These are phyloP conservation scores for Malus asiatica DNA, from an alignment of 306 rosid species.

Conservation along the genomic window DNA sequence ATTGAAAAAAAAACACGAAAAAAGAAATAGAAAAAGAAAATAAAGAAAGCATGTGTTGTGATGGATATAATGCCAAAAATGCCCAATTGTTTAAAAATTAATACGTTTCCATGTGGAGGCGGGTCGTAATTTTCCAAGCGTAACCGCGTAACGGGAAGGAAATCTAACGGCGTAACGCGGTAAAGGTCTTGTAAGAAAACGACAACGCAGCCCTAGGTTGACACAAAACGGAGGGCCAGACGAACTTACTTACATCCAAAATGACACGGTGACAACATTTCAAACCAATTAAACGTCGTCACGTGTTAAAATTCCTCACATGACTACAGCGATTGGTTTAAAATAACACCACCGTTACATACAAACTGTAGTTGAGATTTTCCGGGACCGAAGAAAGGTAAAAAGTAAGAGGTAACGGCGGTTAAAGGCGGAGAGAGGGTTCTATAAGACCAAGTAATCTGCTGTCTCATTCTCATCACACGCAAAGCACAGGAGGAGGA, in stretches of 20 bases:
- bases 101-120: not conserved
- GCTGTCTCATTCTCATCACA: not conserved
- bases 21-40: not conserved
- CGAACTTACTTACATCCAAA: too few relatives aligned
- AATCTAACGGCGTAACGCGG: not conserved
- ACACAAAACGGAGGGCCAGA: not conserved
- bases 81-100: not conserved
- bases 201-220: not conserved
- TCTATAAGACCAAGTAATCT: not conserved
- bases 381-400: too few relatives aligned
- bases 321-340: rapidly evolving
- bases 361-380: too few relatives aligned
- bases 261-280: too few relatives aligned
- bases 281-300: not conserved
- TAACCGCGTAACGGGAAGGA: not conserved
- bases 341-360: not conserved
- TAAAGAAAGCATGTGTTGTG: not conserved
- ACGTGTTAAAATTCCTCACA: too few relatives aligned
- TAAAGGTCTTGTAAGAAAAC: not conserved
- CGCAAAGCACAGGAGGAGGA: not conserved
- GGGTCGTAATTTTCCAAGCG: not conserved
- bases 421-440: not conserved
- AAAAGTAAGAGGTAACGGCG: not conserved
- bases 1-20: not conserved
- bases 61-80: not conserved